Conservation (phyloP, 1,284 basidiomycete species). For the Chalciporus piperatoides region DNA sequence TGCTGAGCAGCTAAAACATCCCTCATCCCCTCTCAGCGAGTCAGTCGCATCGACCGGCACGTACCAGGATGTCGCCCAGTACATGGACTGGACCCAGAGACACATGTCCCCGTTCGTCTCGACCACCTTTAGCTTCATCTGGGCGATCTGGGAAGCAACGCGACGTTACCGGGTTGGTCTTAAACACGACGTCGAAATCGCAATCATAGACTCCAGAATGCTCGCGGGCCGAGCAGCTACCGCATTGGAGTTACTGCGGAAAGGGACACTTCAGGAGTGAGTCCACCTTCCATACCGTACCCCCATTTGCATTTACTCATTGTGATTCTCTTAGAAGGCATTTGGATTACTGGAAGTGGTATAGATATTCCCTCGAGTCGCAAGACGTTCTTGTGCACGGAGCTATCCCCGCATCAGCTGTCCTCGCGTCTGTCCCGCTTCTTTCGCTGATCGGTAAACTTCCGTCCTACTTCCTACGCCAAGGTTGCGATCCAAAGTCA, state of each 20-base stretch:
- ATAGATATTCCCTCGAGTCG: constrained; percentile 65
- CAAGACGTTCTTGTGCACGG: constrained; percentile 71
- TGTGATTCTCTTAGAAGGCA: constrained; percentile 45
- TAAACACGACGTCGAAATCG: constrained; percentile 72
- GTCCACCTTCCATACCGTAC: constrained; percentile 23
- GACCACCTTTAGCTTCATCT: constrained; percentile 72
- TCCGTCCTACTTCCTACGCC: constrained; percentile 63
- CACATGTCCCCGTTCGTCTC: constrained; percentile 65
- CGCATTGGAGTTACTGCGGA: constrained; percentile 56
- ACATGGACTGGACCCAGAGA: constrained; percentile 75
- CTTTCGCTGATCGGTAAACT: constrained; percentile 58
- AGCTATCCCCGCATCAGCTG: constrained; percentile 58
- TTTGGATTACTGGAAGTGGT: constrained; percentile 69
- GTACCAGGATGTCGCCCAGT: constrained; percentile 59
- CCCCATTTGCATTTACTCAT: constrained; percentile 3
- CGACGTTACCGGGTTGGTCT: constrained; percentile 62
- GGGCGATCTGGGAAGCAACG: constrained; percentile 79
- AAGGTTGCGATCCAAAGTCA: constrained; percentile 35
- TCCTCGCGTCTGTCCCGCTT: constrained; percentile 66
- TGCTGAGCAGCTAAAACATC: constrained; percentile 36
- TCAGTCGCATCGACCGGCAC: constrained; percentile 37
- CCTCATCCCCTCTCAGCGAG: constrained; percentile 26
- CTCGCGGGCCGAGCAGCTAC: constrained; percentile 57
- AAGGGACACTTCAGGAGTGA: constrained; percentile 51
- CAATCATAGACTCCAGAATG: constrained; percentile 65